phyloP scores from a whole-genome alignment of 495 filamentous ascomycete genomes.

The Daldinia concentrica region DNA sequence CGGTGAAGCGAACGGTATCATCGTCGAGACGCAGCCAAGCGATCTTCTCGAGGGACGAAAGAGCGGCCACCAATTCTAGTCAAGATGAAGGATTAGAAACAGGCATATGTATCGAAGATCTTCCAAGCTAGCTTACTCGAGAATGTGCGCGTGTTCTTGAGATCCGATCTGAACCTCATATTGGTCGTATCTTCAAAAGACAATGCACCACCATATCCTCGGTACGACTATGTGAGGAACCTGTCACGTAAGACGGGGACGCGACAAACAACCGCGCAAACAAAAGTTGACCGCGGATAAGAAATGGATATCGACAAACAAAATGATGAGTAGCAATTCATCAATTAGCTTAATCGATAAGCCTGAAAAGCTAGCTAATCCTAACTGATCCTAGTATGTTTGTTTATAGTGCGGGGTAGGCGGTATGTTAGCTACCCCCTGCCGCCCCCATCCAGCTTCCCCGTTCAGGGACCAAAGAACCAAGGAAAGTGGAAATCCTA shows the following conservation, averaged over 20 bases:
- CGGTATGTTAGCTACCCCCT: constrained; percentile 20
- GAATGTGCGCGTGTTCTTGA: constrained; percentile 84
- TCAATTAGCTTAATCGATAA: constrained; percentile 39
- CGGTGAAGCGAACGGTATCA: constrained; percentile 88
- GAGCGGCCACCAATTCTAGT: constrained; percentile 82
- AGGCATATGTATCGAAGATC: not conserved
- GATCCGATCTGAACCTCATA: constrained; percentile 84
- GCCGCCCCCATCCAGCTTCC: constrained; percentile 23
- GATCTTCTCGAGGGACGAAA: constrained; percentile 87
- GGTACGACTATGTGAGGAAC: not conserved
- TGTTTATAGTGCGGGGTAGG: constrained; percentile 35
- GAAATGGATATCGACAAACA: not conserved
- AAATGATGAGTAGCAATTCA: constrained; percentile 10
- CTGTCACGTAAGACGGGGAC: constrained; percentile 14
- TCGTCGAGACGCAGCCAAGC: constrained; percentile 93
- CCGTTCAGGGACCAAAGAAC: constrained; percentile 17
- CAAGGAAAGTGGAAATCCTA: constrained; percentile 14
- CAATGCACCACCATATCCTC: constrained; percentile 9
- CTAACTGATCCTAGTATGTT: constrained; percentile 4
- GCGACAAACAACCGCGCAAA: constrained; percentile 7
- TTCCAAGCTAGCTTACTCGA: constrained; percentile 66
- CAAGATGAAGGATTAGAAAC: constrained; percentile 17
- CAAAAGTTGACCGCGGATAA: not conserved
- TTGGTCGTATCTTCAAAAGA: constrained; percentile 28
- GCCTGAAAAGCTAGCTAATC: constrained; percentile 13